Percentiles rank a stretch among this genome's conserved stretches.
Evolutionary conservation across 1,139 yeast species (phyloP).

Genomic region (Kodamaea plutei): DNA sequence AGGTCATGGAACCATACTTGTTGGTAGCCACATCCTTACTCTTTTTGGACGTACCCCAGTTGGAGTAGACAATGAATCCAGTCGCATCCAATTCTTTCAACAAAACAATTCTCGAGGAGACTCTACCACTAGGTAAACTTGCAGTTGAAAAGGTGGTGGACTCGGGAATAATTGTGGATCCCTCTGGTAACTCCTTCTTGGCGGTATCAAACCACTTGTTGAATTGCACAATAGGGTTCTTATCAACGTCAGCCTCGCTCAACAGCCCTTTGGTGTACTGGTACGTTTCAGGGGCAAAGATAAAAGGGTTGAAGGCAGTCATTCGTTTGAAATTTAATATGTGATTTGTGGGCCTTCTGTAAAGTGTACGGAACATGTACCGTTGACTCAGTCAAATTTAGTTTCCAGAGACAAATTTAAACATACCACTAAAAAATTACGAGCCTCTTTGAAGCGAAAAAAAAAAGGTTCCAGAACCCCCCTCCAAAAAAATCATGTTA

Average conservation of each 20-base stretch:
- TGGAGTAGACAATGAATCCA: slow-evolving; percentile 88
- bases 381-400: neutral
- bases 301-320: slow-evolving; percentile 14
- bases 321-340: too few species aligned
- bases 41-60: slow-evolving; percentile 87
- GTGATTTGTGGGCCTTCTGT: too few species aligned
- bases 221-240: slow-evolving; percentile 74
- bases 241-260: slow-evolving; percentile 47
- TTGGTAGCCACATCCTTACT: slow-evolving; percentile 65
- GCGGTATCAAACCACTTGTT: slow-evolving; percentile 85
- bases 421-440: too few species aligned
- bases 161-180: slow-evolving; percentile 60
- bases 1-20: slow-evolving; percentile 78
- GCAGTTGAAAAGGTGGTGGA: slow-evolving; percentile 82
- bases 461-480: too few species aligned
- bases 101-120: slow-evolving; percentile 77
- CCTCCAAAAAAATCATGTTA: too few species aligned
- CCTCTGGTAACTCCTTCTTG: slow-evolving; percentile 43
- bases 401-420: too few species aligned
- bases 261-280: slow-evolving; percentile 75
- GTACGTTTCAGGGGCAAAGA: slow-evolving; percentile 81
- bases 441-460: too few species aligned
- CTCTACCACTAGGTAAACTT: slow-evolving; percentile 79
- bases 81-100: slow-evolving; percentile 82
- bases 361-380: too few species aligned